Evolutionary conservation across 306 rosid species (phyloP).

Genomic region (Sicyos edulis): DNA sequence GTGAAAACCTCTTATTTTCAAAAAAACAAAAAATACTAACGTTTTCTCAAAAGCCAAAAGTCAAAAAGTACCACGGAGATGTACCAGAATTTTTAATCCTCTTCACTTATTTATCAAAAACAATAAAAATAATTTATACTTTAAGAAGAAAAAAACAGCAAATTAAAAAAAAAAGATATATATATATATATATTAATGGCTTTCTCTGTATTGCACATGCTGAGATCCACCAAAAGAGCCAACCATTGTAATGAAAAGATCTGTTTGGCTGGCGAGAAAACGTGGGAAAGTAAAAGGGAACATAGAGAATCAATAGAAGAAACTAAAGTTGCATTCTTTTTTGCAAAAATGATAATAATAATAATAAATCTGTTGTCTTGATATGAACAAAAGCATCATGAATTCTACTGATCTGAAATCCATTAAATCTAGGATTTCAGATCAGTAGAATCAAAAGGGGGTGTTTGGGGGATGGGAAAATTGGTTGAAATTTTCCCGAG

Average conservation of each 20-base stretch:
- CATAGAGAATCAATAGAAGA: neutral
- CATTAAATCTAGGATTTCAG: neutral
- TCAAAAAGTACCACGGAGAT: constrained; percentile 57
- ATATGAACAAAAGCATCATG: neutral
- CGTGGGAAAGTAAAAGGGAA: neutral
- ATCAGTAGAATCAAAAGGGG: neutral
- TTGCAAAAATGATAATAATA: no score
- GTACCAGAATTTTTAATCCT: constrained; percentile 32
- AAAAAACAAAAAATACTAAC: neutral
- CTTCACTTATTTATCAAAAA: neutral
- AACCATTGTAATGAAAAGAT: constrained; percentile 13
- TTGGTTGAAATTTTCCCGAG: neutral
- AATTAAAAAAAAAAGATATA: neutral
- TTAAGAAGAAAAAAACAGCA: neutral
- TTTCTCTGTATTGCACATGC: constrained; percentile 19
- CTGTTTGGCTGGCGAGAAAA: constrained; percentile 33
- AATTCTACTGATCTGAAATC: no score
- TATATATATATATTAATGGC: neutral
- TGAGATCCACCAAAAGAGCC: constrained; percentile 14
- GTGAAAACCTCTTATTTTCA: neutral
- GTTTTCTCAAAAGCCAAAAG: neutral
- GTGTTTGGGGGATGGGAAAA: neutral
- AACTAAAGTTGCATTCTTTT: neutral
- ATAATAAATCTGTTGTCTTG: no score
- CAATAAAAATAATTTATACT: neutral